Evolutionary conservation across 768 basidiomycete genomes (phyloP), one percentile per base, ranked within the genome.

Genomic region (Macrolepiota fuliginosa): DNA sequence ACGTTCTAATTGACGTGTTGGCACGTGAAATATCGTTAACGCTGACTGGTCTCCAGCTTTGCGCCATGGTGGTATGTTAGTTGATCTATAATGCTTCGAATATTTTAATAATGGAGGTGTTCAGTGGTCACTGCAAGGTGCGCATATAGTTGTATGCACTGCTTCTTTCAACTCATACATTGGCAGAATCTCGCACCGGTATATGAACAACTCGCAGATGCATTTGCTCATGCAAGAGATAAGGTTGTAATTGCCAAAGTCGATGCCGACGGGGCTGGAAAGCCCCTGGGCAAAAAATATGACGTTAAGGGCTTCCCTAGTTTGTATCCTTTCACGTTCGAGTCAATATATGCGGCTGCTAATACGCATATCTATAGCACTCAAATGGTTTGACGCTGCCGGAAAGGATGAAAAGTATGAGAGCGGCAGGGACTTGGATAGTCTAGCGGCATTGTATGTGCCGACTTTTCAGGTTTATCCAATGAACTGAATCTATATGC

Each of bases 241-340:
- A 92, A 91, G 70, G 90, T 98, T 22, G 68, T 92, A 54, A 84
- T 98, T 66, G 95, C 94, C 56, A 96, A 96, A 70, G 88, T 96
- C 11, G 94, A 98, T 66, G 94, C 94, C 1, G 95, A 98, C 69
- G 93, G 94, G 54, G 88, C 71, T 45, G 95, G 94, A 54, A 88
- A 86, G 67, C 79, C 87, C 2, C 69, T 94, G 45, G 95, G 92
- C 60, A 74, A 83, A 66, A 86, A 88, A 75, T 94, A 86, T 69
- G 94, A 83, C 12, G 90, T 96, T 22, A 84, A 81, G 12, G 94
- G 93, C 35, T 96, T 82, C 77, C 94, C 94, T 15, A 96, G 93
- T 96, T 62, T 68, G 92, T 84, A 13, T 57, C 17, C 29, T 17
- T 22, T 32, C 35, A 42, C 1, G 22, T 45, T 32, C 45, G 22